Evolutionary conservation across 768 basidiomycete species (phyloP).

Genomic region (Suillus ampliporus): DNA sequence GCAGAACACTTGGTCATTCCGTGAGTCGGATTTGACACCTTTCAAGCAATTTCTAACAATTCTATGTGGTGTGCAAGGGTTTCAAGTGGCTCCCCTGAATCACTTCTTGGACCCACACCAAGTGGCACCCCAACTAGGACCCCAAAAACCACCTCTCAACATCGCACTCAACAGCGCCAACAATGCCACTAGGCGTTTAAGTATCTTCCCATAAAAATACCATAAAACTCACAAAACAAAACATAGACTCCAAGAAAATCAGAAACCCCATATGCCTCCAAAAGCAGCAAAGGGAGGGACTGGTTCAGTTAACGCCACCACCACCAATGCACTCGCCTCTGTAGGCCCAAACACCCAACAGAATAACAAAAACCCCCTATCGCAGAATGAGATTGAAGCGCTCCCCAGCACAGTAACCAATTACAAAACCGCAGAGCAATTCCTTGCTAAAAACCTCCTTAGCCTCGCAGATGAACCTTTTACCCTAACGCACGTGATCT

Average conservation of each 20-base stretch:
- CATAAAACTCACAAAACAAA: background rate
- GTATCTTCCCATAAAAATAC: background rate
- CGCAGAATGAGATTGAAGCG: too few species aligned
- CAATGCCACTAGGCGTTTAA: background rate
- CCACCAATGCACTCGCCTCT: too few species aligned
- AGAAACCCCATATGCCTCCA: background rate
- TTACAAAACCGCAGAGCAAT: too few species aligned
- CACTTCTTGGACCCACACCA: conserved; percentile 10
- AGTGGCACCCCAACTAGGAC: conserved; percentile 13
- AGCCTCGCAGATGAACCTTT: too few species aligned
- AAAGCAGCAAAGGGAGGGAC: background rate
- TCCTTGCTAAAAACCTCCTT: too few species aligned
- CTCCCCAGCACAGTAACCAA: too few species aligned
- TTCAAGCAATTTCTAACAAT: too few species aligned
- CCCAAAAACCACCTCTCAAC: background rate
- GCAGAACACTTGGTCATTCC: conserved; percentile 36
- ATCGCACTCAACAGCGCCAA: background rate
- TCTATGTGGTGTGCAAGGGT: too few species aligned
- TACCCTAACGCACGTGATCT: too few species aligned
- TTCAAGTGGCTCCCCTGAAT: background rate
- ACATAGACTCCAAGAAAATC: background rate
- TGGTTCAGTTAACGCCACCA: background rate
- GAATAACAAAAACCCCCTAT: background rate
- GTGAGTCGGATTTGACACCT: too few species aligned
- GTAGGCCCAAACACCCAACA: background rate